phyloP scores from a whole-genome alignment of 2,329 filamentous ascomycete species.

The Exophiala xenobiotica region DNA sequence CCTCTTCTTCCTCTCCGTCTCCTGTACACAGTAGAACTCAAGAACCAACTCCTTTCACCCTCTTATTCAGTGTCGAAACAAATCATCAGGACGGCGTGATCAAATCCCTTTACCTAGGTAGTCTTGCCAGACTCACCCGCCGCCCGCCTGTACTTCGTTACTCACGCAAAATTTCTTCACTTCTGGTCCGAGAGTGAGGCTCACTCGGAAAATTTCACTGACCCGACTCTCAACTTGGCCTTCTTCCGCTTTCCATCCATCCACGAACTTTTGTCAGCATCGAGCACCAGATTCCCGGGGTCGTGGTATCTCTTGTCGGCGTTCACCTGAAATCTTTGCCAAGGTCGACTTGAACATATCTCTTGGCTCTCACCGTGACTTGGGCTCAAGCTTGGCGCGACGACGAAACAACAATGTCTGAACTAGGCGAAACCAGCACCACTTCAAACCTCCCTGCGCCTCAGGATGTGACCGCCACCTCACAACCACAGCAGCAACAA shows the following conservation, averaged over 20 bases:
- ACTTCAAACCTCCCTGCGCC: conserved; percentile 15
- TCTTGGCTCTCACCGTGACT: conserved; percentile 7
- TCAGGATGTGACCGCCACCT: conserved; percentile 18
- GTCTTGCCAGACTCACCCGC: too few species aligned
- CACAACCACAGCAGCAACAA: conserved; percentile 11
- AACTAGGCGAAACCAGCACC: conserved; percentile 24
- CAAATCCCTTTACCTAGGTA: too few species aligned
- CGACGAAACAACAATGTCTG: conserved; percentile 19
- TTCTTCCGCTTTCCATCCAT: conserved; percentile 7
- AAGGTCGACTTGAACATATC: conserved; percentile 10
- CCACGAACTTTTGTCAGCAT: conserved; percentile 6
- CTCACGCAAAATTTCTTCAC: conserved; percentile 4
- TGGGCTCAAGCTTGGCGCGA: conserved; percentile 3
- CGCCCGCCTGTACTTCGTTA: conserved; percentile 1
- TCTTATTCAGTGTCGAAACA: too few species aligned
- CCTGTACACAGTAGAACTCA: too few species aligned
- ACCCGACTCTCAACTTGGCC: conserved; percentile 1
- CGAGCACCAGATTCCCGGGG: background rate
- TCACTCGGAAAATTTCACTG: background rate
- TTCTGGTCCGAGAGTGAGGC: too few species aligned
- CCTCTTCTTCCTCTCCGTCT: too few species aligned
- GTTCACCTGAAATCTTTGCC: conserved; percentile 2
- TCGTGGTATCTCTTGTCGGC: background rate
- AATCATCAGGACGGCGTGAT: too few species aligned
- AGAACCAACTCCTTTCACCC: too few species aligned